Percentiles rank a stretch among this genome's conserved stretches.
These are phyloP conservation scores for Viridothelium virens DNA, from an alignment of 495 filamentous ascomycete genomes.

Conservation along the genomic window DNA sequence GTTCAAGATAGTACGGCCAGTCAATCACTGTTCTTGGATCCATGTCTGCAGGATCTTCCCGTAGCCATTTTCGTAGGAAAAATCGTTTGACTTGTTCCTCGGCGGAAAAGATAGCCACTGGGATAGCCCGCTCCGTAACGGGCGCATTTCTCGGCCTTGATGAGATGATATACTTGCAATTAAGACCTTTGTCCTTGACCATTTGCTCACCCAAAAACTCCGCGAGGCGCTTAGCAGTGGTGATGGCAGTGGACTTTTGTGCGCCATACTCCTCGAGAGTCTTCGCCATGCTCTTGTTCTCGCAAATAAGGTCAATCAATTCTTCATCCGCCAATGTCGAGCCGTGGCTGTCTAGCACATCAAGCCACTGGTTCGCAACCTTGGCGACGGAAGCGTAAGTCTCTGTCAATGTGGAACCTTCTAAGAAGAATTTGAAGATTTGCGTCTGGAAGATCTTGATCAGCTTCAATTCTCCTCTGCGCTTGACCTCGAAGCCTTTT, in stretches of 20 bases:
- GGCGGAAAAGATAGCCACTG: conserved; percentile 94
- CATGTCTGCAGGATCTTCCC: conserved; percentile 87
- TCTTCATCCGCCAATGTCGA: conserved; percentile 88
- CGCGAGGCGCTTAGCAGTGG: conserved; percentile 88
- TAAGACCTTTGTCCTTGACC: conserved; percentile 97
- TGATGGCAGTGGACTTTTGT: conserved; percentile 97
- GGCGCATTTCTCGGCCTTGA: conserved; percentile 77
- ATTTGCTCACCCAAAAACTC: conserved; percentile 97
- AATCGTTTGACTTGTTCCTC: conserved; percentile 76
- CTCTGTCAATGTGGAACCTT: conserved; percentile 75
- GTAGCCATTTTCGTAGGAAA: conserved; percentile 91
- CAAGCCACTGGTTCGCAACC: conserved; percentile 93
- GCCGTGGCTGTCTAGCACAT: conserved; percentile 82
- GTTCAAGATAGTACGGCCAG: conserved; percentile 95
- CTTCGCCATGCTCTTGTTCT: conserved; percentile 97
- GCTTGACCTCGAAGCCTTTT: conserved; percentile 97
- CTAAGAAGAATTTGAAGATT: conserved; percentile 98
- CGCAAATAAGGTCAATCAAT: conserved; percentile 95
- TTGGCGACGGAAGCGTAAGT: conserved; percentile 89
- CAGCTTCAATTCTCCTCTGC: conserved; percentile 93
- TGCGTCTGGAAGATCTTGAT: conserved; percentile 99
- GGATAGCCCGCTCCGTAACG: conserved; percentile 89
- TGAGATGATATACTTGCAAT: conserved; percentile 99
- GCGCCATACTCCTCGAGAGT: conserved; percentile 89
- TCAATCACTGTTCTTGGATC: conserved; percentile 84